Evolutionary conservation across 768 basidiomycete genomes (phyloP).

Genomic region (Fibroporia radiculosa): DNA sequence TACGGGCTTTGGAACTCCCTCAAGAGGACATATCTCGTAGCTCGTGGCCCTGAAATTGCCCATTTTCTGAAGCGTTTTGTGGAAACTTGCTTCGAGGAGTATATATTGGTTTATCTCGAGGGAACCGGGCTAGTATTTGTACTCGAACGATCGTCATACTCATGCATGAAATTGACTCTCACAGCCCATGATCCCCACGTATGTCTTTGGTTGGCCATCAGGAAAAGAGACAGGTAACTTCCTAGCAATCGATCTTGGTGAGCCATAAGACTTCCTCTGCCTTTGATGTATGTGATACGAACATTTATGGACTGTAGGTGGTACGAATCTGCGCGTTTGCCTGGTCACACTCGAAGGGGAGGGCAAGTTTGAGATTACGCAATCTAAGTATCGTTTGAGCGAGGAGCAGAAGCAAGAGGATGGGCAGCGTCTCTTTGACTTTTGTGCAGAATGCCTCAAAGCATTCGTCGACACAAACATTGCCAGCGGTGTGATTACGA

Average conservation of each 20-base stretch:
- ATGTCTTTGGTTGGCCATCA: conserved; percentile 91
- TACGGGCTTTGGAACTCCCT: no score
- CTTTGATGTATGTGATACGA: not conserved
- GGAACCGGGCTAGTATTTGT: no score
- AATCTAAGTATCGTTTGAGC: conserved; percentile 92
- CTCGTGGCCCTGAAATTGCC: no score
- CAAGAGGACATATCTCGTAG: no score
- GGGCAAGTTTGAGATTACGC: conserved; percentile 96
- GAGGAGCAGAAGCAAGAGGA: conserved; percentile 99
- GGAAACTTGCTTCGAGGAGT: no score
- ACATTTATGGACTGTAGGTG: conserved; percentile 38
- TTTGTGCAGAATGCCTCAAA: conserved; percentile 91
- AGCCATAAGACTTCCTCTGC: conserved; percentile 19
- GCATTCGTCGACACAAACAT: conserved; percentile 78
- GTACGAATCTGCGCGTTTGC: conserved; percentile 98
- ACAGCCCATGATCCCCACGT: conserved; percentile 95
- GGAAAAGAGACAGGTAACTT: conserved; percentile 85
- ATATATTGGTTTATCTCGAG: no score
- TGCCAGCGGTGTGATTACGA: conserved; percentile 40
- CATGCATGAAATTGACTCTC: no score
- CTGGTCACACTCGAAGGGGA: conserved; percentile 86
- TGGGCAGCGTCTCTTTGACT: conserved; percentile 94
- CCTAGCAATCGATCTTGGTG: conserved; percentile 85
- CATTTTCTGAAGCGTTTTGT: no score
- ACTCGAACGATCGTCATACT: no score